Conservation (phyloP, 352 stramenopile genomes). For the Globisporangium splendens region DNA sequence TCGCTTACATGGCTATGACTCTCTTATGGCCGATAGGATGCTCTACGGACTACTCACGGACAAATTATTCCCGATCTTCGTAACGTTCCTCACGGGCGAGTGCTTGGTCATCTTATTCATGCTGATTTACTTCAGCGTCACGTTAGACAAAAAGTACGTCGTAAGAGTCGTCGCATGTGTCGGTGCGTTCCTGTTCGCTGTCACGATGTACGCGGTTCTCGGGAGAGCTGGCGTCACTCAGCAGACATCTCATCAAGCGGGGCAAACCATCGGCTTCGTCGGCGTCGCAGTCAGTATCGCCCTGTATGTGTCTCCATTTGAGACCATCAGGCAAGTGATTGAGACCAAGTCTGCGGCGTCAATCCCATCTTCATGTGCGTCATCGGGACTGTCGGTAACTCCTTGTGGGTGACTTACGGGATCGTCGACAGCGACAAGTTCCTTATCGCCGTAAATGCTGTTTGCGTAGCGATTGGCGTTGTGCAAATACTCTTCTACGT, state of each 20-base stretch:
- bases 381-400: slow-evolving; percentile 44
- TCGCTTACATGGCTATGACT: too few species aligned
- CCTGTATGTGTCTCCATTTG: slow-evolving; percentile 31
- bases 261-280: slow-evolving; percentile 7
- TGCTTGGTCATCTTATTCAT: too few species aligned
- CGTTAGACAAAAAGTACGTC: too few species aligned
- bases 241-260: slow-evolving; percentile 18
- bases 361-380: slow-evolving; percentile 47
- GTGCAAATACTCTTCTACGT: slow-evolving; percentile 48
- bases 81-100: too few species aligned
- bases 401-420: slow-evolving; percentile 48
- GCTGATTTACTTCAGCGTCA: too few species aligned
- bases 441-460: slow-evolving; percentile 35
- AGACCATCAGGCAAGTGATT: slow-evolving; percentile 28
- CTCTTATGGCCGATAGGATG: too few species aligned
- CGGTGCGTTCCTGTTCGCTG: too few species aligned
- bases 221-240: slow-evolving; percentile 21
- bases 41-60: too few species aligned
- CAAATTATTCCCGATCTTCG: too few species aligned
- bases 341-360: slow-evolving; percentile 23
- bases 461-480: slow-evolving; percentile 28
- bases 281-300: slow-evolving; percentile 22
- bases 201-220: too few species aligned
- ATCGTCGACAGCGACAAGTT: slow-evolving; percentile 40
- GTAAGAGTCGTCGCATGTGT: too few species aligned